Evolutionary conservation across 2,329 filamentous ascomycete species (phyloP).

Genomic region (Tothia fuscella): DNA sequence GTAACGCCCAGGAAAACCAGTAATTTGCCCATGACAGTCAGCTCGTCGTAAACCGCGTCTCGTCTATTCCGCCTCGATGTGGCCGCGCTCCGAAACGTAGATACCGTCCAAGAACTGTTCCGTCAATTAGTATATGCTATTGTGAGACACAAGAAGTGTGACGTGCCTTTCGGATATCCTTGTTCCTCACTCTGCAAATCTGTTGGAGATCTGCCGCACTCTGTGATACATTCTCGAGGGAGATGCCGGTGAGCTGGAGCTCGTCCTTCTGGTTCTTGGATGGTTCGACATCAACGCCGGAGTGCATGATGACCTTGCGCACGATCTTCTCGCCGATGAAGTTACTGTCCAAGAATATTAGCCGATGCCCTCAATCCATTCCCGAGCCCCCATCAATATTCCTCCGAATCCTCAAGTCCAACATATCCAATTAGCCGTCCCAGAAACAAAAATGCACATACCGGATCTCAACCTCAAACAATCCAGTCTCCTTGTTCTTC

Average conservation of each 20-base stretch:
- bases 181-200: conserved; percentile 98
- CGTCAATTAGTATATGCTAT: conserved; percentile 3
- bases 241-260: conserved; percentile 87
- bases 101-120: conserved; percentile 95
- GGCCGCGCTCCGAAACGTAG: conserved; percentile 98
- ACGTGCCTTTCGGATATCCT: conserved; percentile 98
- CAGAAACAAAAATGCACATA: conserved; percentile 36
- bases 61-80: conserved; percentile 59
- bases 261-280: conserved; percentile 96
- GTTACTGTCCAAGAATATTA: conserved; percentile 40
- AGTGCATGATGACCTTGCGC: conserved; percentile 77
- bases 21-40: too few relatives aligned
- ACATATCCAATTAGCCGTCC: background rate
- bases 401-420: conserved; percentile 2
- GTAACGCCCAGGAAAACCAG: too few relatives aligned
- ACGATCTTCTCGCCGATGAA: conserved; percentile 99
- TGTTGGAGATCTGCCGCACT: conserved; percentile 93
- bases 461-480: conserved; percentile 93
- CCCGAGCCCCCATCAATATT: background rate
- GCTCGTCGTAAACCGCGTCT: too few relatives aligned
- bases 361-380: too few relatives aligned
- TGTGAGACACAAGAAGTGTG: background rate
- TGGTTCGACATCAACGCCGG: conserved; percentile 80
- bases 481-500: conserved; percentile 83
- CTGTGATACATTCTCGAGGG: conserved; percentile 93